These are phyloP conservation scores for Ajuga chamaepitys DNA, from an alignment of 257 asterid species.

Conservation along the genomic window DNA sequence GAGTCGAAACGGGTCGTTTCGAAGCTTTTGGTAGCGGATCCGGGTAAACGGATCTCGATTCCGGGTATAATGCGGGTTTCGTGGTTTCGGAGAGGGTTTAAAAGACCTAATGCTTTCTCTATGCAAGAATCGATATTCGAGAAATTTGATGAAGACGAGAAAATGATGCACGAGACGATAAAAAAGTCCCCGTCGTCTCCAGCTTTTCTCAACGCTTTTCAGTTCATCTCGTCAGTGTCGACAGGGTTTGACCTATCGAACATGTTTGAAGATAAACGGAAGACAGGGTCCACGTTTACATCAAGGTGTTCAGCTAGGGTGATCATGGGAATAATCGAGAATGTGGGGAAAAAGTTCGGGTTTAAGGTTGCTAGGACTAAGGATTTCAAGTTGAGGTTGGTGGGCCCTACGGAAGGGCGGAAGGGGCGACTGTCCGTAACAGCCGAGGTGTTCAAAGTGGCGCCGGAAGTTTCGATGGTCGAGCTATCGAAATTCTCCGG, in stretches of 20 bases:
- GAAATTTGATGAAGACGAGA: constrained; percentile 30
- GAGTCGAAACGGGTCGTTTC: constrained; percentile 42
- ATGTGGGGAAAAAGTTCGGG: constrained; percentile 33
- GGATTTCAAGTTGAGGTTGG: constrained; percentile 32
- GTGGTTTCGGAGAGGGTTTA: constrained; percentile 39
- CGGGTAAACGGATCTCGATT: constrained; percentile 36
- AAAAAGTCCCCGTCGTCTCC: constrained; percentile 52
- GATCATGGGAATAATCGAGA: constrained; percentile 28
- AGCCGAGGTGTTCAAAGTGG: constrained; percentile 57
- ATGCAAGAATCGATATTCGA: constrained; percentile 15
- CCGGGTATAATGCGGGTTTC: constrained; percentile 38
- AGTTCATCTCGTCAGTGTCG: constrained; percentile 56
- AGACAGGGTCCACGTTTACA: constrained; percentile 34
- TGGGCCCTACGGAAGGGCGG: constrained; percentile 40
- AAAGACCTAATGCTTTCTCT: constrained; percentile 25
- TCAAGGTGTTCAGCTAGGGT: constrained; percentile 28
- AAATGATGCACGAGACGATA: constrained; percentile 14
- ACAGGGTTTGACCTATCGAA: constrained; percentile 47
- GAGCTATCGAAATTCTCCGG: constrained; percentile 59
- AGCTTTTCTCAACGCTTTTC: constrained; percentile 47
- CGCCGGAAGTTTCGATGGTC: constrained; percentile 59
- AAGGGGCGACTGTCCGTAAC: constrained; percentile 42
- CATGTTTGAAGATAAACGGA: constrained; percentile 42
- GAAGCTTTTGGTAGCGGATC: constrained; percentile 36
- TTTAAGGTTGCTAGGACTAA: constrained; percentile 30